Evolutionary conservation across 768 basidiomycete genomes (phyloP).

Genomic region (Cystofilobasidium macerans): DNA sequence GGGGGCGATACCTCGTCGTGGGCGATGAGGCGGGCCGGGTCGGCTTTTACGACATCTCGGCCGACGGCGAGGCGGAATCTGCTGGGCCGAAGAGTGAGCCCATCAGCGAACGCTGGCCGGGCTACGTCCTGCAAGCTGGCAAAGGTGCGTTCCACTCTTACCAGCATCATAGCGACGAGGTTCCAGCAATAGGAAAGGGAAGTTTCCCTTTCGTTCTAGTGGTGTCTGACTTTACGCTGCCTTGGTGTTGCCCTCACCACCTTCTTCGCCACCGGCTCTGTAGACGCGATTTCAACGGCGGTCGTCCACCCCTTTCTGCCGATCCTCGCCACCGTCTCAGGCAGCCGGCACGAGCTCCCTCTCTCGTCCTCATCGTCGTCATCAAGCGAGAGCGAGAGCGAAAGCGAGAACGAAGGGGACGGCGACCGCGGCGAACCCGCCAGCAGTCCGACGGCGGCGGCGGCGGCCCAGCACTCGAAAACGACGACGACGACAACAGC

Average conservation of each 20-base stretch:
- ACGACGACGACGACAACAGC: no score
- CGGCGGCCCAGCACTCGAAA: no score
- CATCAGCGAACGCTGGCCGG: neutral
- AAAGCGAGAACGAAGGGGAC: neutral
- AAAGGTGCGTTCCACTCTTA: neutral
- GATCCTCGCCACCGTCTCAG: slow-evolving; percentile 2
- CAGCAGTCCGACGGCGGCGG: no score
- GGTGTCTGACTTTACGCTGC: no score
- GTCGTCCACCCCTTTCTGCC: neutral
- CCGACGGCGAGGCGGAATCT: neutral
- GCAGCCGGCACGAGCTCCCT: neutral
- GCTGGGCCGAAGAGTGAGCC: neutral
- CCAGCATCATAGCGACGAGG: no score
- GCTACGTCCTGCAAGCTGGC: neutral
- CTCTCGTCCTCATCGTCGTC: neutral
- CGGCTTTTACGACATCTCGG: neutral
- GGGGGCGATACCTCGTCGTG: slow-evolving; percentile 52
- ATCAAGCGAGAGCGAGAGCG: neutral
- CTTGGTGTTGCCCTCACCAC: no score
- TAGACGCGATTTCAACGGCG: neutral
- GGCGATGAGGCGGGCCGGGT: slow-evolving; percentile 50
- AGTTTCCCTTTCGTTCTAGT: no score
- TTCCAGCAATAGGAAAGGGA: no score
- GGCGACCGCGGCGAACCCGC: neutral
- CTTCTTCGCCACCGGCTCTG: no score